Evolutionary conservation across 306 rosid genomes (phyloP), one percentile per base, ranked within the genome.

Genomic region (Corylus avellana): DNA sequence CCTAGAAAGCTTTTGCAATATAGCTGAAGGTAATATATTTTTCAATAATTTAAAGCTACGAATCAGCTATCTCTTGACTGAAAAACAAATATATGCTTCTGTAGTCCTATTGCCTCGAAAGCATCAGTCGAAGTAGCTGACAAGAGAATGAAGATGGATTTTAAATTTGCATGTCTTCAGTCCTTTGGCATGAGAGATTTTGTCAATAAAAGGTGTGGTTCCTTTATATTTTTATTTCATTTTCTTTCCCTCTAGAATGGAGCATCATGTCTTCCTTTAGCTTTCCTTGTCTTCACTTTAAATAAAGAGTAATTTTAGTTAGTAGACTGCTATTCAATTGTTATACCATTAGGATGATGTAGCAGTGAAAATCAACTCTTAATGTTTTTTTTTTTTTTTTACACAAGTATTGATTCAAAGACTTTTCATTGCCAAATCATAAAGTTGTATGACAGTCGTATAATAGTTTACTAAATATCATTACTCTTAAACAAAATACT

Each of bases 81-180:
- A 86, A 64, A 71, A 56, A 50, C 50, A 35, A 37, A 50, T 77
- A 35, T 72, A 7, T 81, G 54, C 76, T 76, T 80, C 66, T 86
- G 84, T 73, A 92, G 98, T 89, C 80, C 90, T 91, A 50, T 78
- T 86, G 84, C 91, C 84, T 57, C 87, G 89, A 70, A 89, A 75
- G 73, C 77, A 56, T 82, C 90, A 50, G 83, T 48, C 72, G 55
- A 80, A 62, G 74, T 80, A 81, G 88, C 54, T 50, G 2, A 66
- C 62, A 63, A 46, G 62, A 63, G 75, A 49, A 74, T 73, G 69
- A 66, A 69, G 61, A 72, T 46, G 62, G 37, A 72, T 66, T 80
- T 53, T 81, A 80, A 44, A 50, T 74, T 63, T 69, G 75, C 44
- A 70, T 76, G 75, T 85, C 77, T 84, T 83, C 56, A 48, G 27